Conservation (phyloP, 257 asterid species). For the Salvia splendens region DNA sequence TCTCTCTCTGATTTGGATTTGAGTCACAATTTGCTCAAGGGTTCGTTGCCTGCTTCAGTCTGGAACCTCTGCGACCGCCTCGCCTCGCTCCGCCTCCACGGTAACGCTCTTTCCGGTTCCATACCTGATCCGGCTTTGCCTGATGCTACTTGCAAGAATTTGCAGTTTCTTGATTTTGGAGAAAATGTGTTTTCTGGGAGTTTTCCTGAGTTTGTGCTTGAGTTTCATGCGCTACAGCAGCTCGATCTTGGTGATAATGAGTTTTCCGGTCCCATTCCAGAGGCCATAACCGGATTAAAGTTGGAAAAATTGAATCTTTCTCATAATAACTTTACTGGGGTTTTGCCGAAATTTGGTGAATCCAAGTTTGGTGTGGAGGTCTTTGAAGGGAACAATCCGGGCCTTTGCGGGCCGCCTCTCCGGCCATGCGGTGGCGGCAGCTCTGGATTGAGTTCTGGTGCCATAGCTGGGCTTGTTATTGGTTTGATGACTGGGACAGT, state of each 20-base stretch:
- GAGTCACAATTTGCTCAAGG: constrained; percentile 66
- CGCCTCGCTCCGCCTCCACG: constrained; percentile 67
- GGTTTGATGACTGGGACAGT: constrained; percentile 86
- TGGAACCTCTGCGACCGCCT: constrained; percentile 91
- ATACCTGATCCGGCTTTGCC: constrained; percentile 88
- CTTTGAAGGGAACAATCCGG: constrained; percentile 78
- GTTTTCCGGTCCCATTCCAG: constrained; percentile 71
- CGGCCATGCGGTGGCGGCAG: constrained; percentile 52
- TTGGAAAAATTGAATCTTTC: constrained; percentile 88
- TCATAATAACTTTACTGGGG: constrained; percentile 85
- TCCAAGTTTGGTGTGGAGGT: constrained; percentile 71
- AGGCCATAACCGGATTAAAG: constrained; percentile 45
- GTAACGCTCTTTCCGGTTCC: constrained; percentile 75
- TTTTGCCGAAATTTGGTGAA: constrained; percentile 67
- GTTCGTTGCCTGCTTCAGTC: constrained; percentile 74
- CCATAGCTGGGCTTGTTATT: constrained; percentile 89
- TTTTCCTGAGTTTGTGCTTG: constrained; percentile 65
- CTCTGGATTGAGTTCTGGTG: constrained; percentile 83
- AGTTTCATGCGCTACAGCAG: constrained; percentile 58
- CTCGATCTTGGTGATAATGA: constrained; percentile 75
- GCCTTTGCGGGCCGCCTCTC: constrained; percentile 80
- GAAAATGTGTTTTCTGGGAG: constrained; percentile 64
- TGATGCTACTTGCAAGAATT: constrained; percentile 57
- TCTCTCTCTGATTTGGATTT: constrained; percentile 79
- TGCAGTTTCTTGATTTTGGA: constrained; percentile 82